Conservation (phyloP, 2,329 filamentous ascomycete genomes). For the Aphanocladium album region DNA sequence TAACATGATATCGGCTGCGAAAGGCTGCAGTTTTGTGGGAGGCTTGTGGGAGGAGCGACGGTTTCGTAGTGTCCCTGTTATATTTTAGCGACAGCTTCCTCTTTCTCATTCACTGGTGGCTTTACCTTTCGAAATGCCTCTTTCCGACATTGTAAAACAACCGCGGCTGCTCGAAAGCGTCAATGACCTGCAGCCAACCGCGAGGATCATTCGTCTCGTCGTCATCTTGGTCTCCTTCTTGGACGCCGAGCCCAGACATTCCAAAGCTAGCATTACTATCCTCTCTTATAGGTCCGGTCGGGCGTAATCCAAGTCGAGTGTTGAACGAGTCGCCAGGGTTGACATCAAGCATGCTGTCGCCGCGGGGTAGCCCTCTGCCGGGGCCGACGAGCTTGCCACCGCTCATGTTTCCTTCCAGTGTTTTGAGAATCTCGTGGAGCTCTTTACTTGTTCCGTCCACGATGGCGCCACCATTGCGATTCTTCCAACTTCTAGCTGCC, state of each 20-base stretch:
- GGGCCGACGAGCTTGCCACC: slow-evolving; percentile 65
- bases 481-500: slow-evolving; percentile 87
- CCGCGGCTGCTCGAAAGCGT: slow-evolving; percentile 80
- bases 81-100: slow-evolving; percentile 16
- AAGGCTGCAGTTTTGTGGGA: slow-evolving; percentile 81
- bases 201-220: slow-evolving; percentile 63
- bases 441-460: slow-evolving; percentile 75
- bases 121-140: slow-evolving; percentile 82
- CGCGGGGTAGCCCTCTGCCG: slow-evolving; percentile 46
- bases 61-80: slow-evolving; percentile 53
- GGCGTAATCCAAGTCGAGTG: slow-evolving; percentile 51
- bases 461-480: slow-evolving; percentile 79
- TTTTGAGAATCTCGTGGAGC: slow-evolving; percentile 77
- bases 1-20: slow-evolving; percentile 83
- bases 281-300: slow-evolving; percentile 44
- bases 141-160: slow-evolving; percentile 71
- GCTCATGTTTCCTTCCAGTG: slow-evolving; percentile 80
- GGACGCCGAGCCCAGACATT: slow-evolving; percentile 47
- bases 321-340: slow-evolving; percentile 48
- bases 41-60: slow-evolving; percentile 69
- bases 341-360: slow-evolving; percentile 59
- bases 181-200: slow-evolving; percentile 78
- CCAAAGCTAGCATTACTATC: slow-evolving; percentile 64
- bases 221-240: slow-evolving; percentile 54
- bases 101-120: too few species aligned